These are phyloP conservation scores for Xylariaceae sp. DNA, from an alignment of 2,329 filamentous ascomycete genomes.

Conservation along the genomic window DNA sequence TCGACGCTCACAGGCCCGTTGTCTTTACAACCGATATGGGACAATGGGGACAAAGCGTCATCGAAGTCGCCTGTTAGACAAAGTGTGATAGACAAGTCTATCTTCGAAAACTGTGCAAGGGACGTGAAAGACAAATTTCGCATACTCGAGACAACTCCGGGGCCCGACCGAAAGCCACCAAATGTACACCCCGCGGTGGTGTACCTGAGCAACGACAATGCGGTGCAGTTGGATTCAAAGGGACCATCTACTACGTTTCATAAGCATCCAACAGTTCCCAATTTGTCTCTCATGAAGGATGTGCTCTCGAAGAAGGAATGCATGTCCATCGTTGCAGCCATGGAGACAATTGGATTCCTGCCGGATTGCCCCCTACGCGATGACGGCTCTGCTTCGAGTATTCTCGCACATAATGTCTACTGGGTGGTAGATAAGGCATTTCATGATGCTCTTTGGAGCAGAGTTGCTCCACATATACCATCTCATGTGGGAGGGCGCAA, in stretches of 20 bases:
- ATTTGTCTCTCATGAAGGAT: conserved; percentile 57
- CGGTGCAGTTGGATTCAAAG: conserved; percentile 49
- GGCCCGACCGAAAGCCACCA: conserved; percentile 60
- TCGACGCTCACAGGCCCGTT: conserved; percentile 45
- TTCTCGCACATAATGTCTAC: conserved; percentile 21
- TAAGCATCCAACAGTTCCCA: conserved; percentile 61
- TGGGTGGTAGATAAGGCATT: conserved; percentile 19
- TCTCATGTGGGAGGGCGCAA: conserved; percentile 51
- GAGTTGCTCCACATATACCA: conserved; percentile 28
- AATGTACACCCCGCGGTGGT: conserved; percentile 66
- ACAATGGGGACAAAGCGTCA: conserved; percentile 44
- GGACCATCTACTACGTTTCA: conserved; percentile 50
- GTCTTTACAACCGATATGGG: conserved; percentile 59
- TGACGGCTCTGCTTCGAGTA: conserved; percentile 30
- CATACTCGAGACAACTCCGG: conserved; percentile 61
- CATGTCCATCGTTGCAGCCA: conserved; percentile 63
- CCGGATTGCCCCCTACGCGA: conserved; percentile 60
- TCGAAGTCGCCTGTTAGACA: conserved; percentile 48
- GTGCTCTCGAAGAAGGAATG: conserved; percentile 63
- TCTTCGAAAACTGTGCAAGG: conserved; percentile 42
- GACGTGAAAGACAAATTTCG: conserved; percentile 45
- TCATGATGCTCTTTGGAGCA: conserved; percentile 16
- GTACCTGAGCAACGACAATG: conserved; percentile 57
- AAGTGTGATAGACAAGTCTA: conserved; percentile 57
- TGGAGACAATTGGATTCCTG: conserved; percentile 62